Conservation (phyloP, 192 early-diverging fungal genomes). For the Coemansia sp. region DNA sequence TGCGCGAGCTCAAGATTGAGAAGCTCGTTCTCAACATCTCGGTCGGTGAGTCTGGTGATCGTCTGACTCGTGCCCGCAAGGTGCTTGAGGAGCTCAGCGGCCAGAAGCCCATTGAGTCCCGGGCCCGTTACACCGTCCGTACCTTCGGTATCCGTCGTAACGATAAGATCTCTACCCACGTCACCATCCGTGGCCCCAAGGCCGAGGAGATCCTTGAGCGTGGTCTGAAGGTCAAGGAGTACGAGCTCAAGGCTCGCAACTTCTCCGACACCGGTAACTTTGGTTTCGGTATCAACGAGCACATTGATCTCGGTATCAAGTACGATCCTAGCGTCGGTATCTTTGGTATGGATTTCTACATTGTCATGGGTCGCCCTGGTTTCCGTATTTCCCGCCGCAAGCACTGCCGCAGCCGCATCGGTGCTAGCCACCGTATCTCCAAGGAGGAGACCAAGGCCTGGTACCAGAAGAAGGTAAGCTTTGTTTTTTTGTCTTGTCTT, state of each 20-base stretch:
- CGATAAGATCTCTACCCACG: slow-evolving; percentile 99
- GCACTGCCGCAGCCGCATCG: slow-evolving; percentile 78
- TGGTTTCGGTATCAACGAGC: slow-evolving; percentile 99
- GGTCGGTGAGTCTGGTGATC: slow-evolving; percentile 99
- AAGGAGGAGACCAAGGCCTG: slow-evolving; percentile 97
- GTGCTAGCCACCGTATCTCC: slow-evolving; percentile 84
- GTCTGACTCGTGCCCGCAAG: slow-evolving; percentile 99
- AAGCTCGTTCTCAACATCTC: slow-evolving; percentile 99
- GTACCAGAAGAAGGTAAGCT: slow-evolving; percentile 86
- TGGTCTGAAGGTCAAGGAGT: slow-evolving; percentile 99
- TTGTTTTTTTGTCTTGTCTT: slow-evolving; percentile 13
- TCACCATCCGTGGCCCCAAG: slow-evolving; percentile 94
- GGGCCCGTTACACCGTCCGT: slow-evolving; percentile 99
- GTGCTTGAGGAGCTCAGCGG: slow-evolving; percentile 99
- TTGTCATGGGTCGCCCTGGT: slow-evolving; percentile 97
- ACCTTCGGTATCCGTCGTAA: slow-evolving; percentile 99
- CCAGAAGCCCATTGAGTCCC: slow-evolving; percentile 98
- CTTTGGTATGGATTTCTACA: slow-evolving; percentile 99
- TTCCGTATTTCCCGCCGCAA: slow-evolving; percentile 93
- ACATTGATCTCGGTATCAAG: slow-evolving; percentile 99
- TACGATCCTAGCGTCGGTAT: slow-evolving; percentile 99
- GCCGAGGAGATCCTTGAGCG: slow-evolving; percentile 98
- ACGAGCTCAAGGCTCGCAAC: slow-evolving; percentile 93
- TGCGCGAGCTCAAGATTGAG: slow-evolving; percentile 97
- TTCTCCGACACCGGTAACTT: slow-evolving; percentile 99